Conservation (phyloP, 1,284 basidiomycete genomes). For the Amylostereum areolatum region DNA sequence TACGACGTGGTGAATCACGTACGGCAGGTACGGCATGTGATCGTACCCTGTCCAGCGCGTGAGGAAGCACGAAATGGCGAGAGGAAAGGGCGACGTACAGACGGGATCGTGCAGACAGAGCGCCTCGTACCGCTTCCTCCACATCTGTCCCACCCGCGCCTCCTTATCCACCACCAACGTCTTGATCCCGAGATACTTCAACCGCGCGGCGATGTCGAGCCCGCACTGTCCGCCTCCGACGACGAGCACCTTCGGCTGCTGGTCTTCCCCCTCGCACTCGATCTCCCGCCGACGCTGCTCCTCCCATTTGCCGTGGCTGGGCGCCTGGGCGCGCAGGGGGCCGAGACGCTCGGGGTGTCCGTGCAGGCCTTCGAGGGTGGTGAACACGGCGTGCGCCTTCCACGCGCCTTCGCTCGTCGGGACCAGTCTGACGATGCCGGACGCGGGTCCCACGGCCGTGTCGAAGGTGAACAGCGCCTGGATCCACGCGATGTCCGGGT, state of each 20-base stretch:
- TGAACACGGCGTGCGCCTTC: constrained; percentile 49
- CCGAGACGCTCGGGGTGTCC: neutral
- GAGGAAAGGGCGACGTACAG: constrained; percentile 9
- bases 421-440: constrained; percentile 45
- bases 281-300: neutral
- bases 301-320: neutral
- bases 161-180: constrained; percentile 1
- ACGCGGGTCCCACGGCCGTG: constrained; percentile 37
- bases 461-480: constrained; percentile 46
- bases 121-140: neutral
- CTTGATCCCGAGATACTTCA: constrained; percentile 2
- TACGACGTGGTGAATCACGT: too few species aligned
- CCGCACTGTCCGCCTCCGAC: neutral
- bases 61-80: neutral
- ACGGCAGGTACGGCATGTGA: constrained; percentile 54
- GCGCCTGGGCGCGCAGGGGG: neutral
- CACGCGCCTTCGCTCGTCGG: constrained; percentile 35
- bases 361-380: constrained; percentile 44
- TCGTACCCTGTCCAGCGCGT: constrained; percentile 36
- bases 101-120: neutral
- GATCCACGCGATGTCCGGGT: constrained; percentile 51
- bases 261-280: neutral
- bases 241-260: neutral
- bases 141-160: neutral
- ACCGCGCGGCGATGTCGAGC: neutral